Evolutionary conservation across 2,329 filamentous ascomycete genomes (phyloP).

Genomic region (Cladosporium sphaerospermum): DNA sequence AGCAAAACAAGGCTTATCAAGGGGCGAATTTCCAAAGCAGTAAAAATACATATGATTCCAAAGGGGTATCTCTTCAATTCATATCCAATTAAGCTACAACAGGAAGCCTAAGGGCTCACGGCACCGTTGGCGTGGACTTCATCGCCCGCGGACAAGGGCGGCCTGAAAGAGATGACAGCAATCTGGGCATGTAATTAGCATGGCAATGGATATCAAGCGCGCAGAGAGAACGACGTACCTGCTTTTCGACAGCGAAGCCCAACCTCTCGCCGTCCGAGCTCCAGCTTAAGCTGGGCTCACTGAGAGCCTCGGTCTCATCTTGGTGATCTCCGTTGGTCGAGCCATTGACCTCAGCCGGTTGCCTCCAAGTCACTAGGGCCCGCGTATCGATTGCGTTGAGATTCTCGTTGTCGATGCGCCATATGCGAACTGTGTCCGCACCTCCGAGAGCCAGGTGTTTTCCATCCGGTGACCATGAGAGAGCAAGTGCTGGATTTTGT

Average conservation of each 20-base stretch:
- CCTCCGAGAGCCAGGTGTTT: constrained; percentile 39
- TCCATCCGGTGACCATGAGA: constrained; percentile 41
- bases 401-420: constrained; percentile 27
- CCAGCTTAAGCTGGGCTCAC: constrained; percentile 41
- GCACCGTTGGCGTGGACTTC: constrained; percentile 1
- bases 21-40: too few species aligned
- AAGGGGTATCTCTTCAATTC: constrained; percentile 9
- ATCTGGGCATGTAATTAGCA: constrained; percentile 11
- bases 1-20: background rate
- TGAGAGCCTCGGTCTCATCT: constrained; percentile 15
- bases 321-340: constrained; percentile 13
- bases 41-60: too few species aligned
- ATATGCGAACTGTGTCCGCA: constrained; percentile 40
- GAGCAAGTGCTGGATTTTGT: constrained; percentile 30
- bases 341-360: constrained; percentile 15
- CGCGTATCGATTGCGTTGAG: background rate
- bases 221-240: constrained; percentile 33
- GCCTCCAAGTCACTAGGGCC: constrained; percentile 25
- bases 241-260: constrained; percentile 37
- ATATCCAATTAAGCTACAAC: constrained; percentile 8
- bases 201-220: background rate
- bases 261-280: constrained; percentile 49
- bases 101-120: constrained; percentile 1
- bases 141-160: constrained; percentile 6
- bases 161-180: constrained; percentile 19